These are phyloP conservation scores for Tetracladium maxilliforme DNA, from an alignment of 2,329 filamentous ascomycete genomes.

Conservation along the genomic window DNA sequence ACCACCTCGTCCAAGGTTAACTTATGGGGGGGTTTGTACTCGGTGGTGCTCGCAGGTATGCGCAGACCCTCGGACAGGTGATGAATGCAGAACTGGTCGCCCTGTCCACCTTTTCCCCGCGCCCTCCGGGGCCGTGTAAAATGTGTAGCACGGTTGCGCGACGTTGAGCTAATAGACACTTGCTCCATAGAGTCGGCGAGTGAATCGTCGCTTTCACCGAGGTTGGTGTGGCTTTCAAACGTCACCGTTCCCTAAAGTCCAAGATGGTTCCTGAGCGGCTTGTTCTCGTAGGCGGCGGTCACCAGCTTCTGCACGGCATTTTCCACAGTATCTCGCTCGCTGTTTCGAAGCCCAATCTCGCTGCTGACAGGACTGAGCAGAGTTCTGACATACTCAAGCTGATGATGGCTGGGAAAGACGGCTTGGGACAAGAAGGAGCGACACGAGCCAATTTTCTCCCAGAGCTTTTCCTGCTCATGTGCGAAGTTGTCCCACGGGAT, in stretches of 20 bases:
- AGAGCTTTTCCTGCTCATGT: constrained; percentile 15
- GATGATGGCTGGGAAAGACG: constrained; percentile 15
- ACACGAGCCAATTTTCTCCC: constrained; percentile 10
- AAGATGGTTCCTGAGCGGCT: constrained; percentile 12
- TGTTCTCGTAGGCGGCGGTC: constrained; percentile 11
- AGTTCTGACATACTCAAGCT: constrained; percentile 17
- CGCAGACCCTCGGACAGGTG: background rate
- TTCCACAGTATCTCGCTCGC: constrained; percentile 18
- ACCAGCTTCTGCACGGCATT: constrained; percentile 19
- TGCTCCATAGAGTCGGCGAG: constrained; percentile 1
- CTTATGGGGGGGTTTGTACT: constrained; percentile 23
- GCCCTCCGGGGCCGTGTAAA: background rate
- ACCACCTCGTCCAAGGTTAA: constrained; percentile 15
- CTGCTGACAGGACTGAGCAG: constrained; percentile 17
- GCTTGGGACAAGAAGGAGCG: constrained; percentile 11
- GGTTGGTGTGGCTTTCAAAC: constrained; percentile 21
- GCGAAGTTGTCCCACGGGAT: constrained; percentile 19
- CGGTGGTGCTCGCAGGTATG: constrained; percentile 13
- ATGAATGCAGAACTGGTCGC: background rate
- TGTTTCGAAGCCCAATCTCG: constrained; percentile 17
- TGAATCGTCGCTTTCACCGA: constrained; percentile 9
- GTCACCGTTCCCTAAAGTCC: constrained; percentile 16
- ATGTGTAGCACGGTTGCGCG: background rate
- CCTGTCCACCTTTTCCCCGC: constrained; percentile 1
- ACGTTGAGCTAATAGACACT: constrained; percentile 1